A percentile compares a stretch with the other conserved stretches of the same genome.
Evolutionary conservation across 192 early-diverging fungal species (phyloP).

Genomic region (Backusella mclennaniae): DNA sequence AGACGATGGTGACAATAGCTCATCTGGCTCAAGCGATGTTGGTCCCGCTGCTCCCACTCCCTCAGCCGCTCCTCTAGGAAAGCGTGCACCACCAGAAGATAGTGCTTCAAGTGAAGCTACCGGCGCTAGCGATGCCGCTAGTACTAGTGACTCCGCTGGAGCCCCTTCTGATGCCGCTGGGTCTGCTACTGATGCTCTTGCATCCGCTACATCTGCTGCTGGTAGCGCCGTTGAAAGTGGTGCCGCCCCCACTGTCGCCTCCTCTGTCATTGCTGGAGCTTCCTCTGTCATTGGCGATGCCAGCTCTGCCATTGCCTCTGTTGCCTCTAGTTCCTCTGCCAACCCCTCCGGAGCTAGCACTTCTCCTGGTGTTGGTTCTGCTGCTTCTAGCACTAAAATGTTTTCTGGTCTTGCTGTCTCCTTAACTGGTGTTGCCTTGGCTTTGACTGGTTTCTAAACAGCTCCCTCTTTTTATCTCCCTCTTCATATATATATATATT

Average conservation of each 20-base stretch:
- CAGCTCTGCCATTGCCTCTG: neutral
- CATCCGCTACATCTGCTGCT: neutral
- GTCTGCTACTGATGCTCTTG: neutral
- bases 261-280: neutral
- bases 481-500: neutral
- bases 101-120: neutral
- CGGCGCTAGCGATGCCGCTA: neutral
- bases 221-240: neutral
- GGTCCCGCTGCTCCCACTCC: neutral
- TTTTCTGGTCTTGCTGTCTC: neutral
- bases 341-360: neutral
- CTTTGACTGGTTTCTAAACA: slow-evolving; percentile 2
- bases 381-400: neutral
- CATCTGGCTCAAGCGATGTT: neutral
- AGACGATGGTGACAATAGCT: neutral
- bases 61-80: neutral
- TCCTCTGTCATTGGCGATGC: neutral
- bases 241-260: neutral
- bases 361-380: neutral
- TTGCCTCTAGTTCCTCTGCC: neutral
- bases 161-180: neutral
- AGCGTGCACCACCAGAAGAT: neutral
- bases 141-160: neutral
- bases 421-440: neutral
- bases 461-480: neutral